A percentile compares a stretch with the other conserved stretches of the same genome.
phyloP scores from a whole-genome alignment of 2,329 filamentous ascomycete genomes.

The Xylaria multiplex region DNA sequence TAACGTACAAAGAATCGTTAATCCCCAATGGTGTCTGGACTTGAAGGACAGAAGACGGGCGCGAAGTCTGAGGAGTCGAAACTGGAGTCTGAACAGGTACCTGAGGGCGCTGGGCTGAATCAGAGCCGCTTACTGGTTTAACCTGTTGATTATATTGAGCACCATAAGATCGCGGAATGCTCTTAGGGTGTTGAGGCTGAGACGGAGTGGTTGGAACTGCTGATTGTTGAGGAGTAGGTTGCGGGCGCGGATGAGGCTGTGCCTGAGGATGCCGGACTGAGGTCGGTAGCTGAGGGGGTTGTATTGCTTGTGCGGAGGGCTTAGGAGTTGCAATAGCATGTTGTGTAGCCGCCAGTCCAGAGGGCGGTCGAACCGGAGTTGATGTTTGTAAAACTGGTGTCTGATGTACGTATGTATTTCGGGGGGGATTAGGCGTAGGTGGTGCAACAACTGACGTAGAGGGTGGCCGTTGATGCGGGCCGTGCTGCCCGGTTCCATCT shows the following conservation, averaged over 20 bases:
- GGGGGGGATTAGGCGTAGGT: constrained; percentile 43
- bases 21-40: constrained; percentile 42
- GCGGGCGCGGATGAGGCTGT: constrained; percentile 27
- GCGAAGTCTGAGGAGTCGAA: constrained; percentile 37
- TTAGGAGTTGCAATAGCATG: constrained; percentile 35
- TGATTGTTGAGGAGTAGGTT: constrained; percentile 33
- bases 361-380: constrained; percentile 43
- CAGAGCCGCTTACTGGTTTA: constrained; percentile 35
- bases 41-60: constrained; percentile 35
- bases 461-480: constrained; percentile 49
- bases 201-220: constrained; percentile 41
- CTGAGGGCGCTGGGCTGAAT: constrained; percentile 40
- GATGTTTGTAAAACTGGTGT: constrained; percentile 35
- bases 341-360: constrained; percentile 38
- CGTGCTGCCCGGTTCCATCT: constrained; percentile 46
- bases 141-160: constrained; percentile 46
- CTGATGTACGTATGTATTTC: constrained; percentile 38
- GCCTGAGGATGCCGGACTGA: constrained; percentile 38
- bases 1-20: constrained; percentile 43
- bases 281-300: constrained; percentile 40
- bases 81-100: constrained; percentile 40
- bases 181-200: constrained; percentile 39
- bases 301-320: constrained; percentile 37
- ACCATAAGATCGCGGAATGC: constrained; percentile 37
- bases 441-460: constrained; percentile 42